Base-by-base conservation (phyloP, 192 early-diverging fungal species). In the Backusella psychrophila region DNA sequence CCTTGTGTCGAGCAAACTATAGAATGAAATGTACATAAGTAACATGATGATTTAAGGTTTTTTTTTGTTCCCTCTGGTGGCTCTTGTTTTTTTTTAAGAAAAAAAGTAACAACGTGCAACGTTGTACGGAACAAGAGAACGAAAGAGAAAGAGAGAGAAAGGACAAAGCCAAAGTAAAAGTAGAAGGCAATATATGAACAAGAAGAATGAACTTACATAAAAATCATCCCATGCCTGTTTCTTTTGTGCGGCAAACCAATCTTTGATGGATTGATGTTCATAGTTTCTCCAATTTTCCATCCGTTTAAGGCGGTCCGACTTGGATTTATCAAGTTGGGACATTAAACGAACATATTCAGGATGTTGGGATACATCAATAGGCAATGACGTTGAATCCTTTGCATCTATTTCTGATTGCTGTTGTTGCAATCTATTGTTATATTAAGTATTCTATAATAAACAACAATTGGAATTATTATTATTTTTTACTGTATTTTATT, bases 211-310 rank as follows among this genome's bases (percentile, higher is more conserved):
- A 59, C 73, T 65, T 74, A 74, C 73, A 59, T 66, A 41, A 41
- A 66, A 74, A 31, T 74, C 73, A 66, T 74, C 38, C 73, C 59
- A 42, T 35, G 73, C 73, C 44, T 74, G 73, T 19, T 66, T 41
- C 21, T 65, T 74, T 14, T 74, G 73, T 52, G 73, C 73, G n/a
- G 29, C 29, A 41, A 66, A 74, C 73, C 73, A 74, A 31, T 74
- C 59, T 9, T 66, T 17, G 31, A 74, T 59, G 8, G 56, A 59
- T 33, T 74, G 53, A 66, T 39, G 53, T 66, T 74, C 56, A 65
- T 23, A 39, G n/a, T 44, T 59, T 66, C 73, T 74, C 73, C 38
- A 66, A 29, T 65, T 56, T 42, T 66, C 38, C 1, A 59, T 39
- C 29, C 44, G 19, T 31, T 42, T 21, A 15, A 74, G 59, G 3